phyloP scores from a whole-genome alignment of 371 early-diverging fungal genomes.

The Mucor mucedo region DNA sequence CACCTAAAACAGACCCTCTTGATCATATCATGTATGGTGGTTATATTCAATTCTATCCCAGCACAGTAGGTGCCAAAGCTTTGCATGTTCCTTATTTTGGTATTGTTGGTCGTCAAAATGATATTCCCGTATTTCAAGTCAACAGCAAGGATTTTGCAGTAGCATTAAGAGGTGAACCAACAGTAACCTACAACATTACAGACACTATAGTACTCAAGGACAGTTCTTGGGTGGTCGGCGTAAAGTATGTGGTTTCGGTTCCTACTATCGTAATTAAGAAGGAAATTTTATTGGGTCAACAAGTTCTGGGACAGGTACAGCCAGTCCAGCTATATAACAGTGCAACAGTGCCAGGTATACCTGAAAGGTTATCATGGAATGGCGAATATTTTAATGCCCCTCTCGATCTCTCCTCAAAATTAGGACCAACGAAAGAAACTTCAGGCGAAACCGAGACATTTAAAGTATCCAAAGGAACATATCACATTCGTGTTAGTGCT shows the following conservation, averaged over 20 bases:
- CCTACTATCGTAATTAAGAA: no score
- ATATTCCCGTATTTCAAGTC: background rate
- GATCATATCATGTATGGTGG: constrained; percentile 41
- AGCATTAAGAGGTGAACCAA: background rate
- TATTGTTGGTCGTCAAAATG: no score
- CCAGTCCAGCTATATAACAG: background rate
- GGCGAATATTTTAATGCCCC: background rate
- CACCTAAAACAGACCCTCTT: constrained; percentile 7
- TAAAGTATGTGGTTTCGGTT: no score
- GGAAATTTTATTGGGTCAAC: no score
- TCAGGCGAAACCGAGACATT: background rate
- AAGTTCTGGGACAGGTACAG: background rate
- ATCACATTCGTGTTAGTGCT: constrained; percentile 8
- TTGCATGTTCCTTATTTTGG: no score
- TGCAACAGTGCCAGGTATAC: background rate
- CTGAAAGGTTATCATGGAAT: background rate
- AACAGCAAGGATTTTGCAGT: constrained; percentile 32
- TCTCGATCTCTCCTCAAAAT: background rate
- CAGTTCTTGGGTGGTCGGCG: no score
- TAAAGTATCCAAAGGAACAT: constrained; percentile 1
- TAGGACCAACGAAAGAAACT: background rate
- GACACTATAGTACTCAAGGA: no score
- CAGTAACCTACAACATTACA: no score
- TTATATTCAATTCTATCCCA: constrained; percentile 20
- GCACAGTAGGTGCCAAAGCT: no score